Conservation (phyloP, 768 basidiomycete genomes). For the Dioszegia hungarica region DNA sequence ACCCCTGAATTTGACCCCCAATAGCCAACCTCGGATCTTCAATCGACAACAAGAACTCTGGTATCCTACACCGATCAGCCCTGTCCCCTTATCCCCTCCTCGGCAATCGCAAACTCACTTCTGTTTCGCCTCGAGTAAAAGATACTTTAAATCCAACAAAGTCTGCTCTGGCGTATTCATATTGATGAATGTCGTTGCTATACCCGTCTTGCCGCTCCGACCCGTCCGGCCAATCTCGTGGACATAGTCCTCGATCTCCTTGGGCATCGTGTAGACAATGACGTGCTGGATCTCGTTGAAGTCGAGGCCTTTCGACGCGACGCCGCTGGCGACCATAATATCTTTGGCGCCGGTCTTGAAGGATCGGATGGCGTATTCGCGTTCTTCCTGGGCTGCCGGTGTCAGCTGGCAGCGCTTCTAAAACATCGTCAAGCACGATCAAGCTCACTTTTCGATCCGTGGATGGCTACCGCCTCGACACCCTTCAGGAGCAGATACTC, state of each 20-base stretch:
- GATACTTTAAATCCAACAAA: slow-evolving; percentile 89
- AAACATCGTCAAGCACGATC: neutral
- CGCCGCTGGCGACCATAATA: slow-evolving; percentile 98
- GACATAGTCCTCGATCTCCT: slow-evolving; percentile 99
- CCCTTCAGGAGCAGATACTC: slow-evolving; percentile 95
- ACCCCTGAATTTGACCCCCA: slow-evolving; percentile 74
- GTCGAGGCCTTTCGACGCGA: slow-evolving; percentile 96
- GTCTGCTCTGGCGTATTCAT: slow-evolving; percentile 97
- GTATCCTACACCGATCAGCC: slow-evolving; percentile 62
- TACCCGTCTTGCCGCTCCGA: slow-evolving; percentile 94
- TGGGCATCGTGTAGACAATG: slow-evolving; percentile 98
- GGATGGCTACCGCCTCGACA: slow-evolving; percentile 96
- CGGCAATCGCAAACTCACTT: slow-evolving; percentile 61
- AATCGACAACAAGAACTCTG: slow-evolving; percentile 80
- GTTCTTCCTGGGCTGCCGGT: slow-evolving; percentile 85
- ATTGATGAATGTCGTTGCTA: slow-evolving; percentile 97
- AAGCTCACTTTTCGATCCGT: slow-evolving; percentile 85
- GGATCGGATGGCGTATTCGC: slow-evolving; percentile 96
- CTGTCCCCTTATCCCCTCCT: neutral
- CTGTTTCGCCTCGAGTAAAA: slow-evolving; percentile 94
- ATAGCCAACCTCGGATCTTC: slow-evolving; percentile 83
- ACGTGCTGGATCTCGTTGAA: slow-evolving; percentile 99
- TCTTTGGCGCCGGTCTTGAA: slow-evolving; percentile 97
- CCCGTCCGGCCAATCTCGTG: slow-evolving; percentile 99
- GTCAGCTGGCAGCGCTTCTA: neutral